phyloP scores from a whole-genome alignment of 495 filamentous ascomycete genomes.

The Diplogelasinospora grovesii region DNA sequence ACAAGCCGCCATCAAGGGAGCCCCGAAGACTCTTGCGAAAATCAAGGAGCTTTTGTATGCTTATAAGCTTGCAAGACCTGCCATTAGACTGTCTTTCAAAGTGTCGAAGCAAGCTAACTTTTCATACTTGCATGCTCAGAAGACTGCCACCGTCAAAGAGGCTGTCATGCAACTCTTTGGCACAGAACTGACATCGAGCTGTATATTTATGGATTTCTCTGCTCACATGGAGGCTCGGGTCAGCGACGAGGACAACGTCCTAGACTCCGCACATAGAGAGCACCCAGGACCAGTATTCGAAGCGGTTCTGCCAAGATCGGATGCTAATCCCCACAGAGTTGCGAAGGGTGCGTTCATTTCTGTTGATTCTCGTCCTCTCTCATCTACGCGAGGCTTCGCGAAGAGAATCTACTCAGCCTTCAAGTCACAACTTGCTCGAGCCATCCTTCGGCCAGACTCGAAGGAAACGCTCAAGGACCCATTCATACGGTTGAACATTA shows the following conservation, averaged over 20 bases:
- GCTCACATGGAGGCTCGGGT: not conserved
- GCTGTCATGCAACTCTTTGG: slow-evolving; percentile 68
- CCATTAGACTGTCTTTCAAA: slow-evolving; percentile 58
- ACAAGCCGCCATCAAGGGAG: slow-evolving; percentile 56
- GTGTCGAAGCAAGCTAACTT: slow-evolving; percentile 57
- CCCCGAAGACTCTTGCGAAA: slow-evolving; percentile 52
- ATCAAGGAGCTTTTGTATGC: slow-evolving; percentile 64
- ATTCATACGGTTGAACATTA: slow-evolving; percentile 68
- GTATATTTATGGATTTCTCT: slow-evolving; percentile 21
- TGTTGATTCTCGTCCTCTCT: slow-evolving; percentile 72
- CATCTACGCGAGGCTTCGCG: slow-evolving; percentile 52
- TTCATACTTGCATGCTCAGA: slow-evolving; percentile 69
- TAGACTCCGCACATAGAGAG: not conserved
- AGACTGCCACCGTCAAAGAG: slow-evolving; percentile 50
- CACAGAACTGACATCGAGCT: slow-evolving; percentile 50
- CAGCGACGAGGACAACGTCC: not conserved
- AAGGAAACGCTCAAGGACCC: slow-evolving; percentile 39
- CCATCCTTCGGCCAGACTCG: not conserved
- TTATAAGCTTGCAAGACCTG: slow-evolving; percentile 68
- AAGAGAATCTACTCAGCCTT: slow-evolving; percentile 55
- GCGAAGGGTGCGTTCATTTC: slow-evolving; percentile 61
- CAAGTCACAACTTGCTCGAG: slow-evolving; percentile 12
- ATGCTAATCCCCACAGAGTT: slow-evolving; percentile 48
- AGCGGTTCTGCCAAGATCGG: slow-evolving; percentile 52
- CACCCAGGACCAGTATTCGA: slow-evolving; percentile 30